Conservation (phyloP, 208 protist genomes). For the Leishmania braziliensis region DNA sequence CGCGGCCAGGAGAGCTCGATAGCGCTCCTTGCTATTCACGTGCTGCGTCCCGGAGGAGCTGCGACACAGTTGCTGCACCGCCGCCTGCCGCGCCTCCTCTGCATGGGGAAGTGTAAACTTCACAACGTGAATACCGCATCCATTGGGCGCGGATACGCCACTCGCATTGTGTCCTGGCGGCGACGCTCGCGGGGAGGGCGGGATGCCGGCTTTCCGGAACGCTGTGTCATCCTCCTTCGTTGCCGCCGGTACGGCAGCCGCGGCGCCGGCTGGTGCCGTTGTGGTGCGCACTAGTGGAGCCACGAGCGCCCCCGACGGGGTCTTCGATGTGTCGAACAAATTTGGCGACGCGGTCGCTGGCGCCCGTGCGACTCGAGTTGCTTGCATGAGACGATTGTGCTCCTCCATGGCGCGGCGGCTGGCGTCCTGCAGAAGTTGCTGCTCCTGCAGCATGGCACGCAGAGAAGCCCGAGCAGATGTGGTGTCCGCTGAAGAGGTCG, state of each 20-base stretch:
- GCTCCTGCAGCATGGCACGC: slow-evolving; percentile 67
- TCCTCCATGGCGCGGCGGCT: slow-evolving; percentile 31
- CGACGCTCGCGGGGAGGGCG: not conserved
- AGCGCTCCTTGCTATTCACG: slow-evolving; percentile 71
- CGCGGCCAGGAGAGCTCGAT: slow-evolving; percentile 41
- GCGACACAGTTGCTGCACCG: slow-evolving; percentile 62
- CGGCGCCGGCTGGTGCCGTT: not conserved
- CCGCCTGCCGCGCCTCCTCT: slow-evolving; percentile 52
- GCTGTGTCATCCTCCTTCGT: not conserved
- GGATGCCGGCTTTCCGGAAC: not conserved
- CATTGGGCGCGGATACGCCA: not conserved
- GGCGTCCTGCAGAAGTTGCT: slow-evolving; percentile 53
- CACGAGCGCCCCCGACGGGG: not conserved
- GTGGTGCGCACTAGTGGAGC: not conserved
- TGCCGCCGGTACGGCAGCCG: not conserved
- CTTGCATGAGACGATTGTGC: slow-evolving; percentile 54
- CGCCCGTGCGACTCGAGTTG: not conserved
- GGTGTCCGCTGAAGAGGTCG: not conserved
- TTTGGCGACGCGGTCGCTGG: slow-evolving; percentile 5
- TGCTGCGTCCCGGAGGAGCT: slow-evolving; percentile 49
- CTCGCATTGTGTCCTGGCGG: not conserved
- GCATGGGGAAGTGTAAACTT: slow-evolving; percentile 65
- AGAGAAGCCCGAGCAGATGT: slow-evolving; percentile 27
- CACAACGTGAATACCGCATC: slow-evolving; percentile 60
- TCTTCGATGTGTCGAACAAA: slow-evolving; percentile 3